Evolutionary conservation across 306 rosid species (phyloP).

Genomic region (Quercus engelmannii): DNA sequence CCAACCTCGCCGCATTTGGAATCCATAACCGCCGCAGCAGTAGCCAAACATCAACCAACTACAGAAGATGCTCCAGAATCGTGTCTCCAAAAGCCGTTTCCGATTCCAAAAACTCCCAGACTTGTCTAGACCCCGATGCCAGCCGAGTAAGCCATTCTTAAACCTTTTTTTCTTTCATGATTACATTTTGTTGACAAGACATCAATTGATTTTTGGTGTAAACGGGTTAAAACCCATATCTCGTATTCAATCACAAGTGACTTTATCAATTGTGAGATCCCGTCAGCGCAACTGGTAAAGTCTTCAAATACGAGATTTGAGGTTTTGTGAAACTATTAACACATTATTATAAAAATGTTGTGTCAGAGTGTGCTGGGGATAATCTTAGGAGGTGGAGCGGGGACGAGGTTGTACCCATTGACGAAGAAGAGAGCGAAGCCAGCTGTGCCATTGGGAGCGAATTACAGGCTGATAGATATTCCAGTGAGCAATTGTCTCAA

Average conservation of each 20-base stretch:
- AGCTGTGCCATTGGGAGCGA: conserved; percentile 97
- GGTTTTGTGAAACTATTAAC: neutral
- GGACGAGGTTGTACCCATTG: conserved; percentile 88
- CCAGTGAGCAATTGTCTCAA: conserved; percentile 97
- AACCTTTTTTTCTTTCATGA: too few relatives aligned
- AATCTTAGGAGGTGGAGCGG: conserved; percentile 97
- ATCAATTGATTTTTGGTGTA: too few relatives aligned
- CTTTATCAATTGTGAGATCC: accelerated
- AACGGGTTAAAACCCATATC: too few relatives aligned
- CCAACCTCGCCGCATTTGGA: neutral
- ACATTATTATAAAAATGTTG: too few relatives aligned
- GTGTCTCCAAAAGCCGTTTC: conserved; percentile 88
- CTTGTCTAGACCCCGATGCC: conserved; percentile 98
- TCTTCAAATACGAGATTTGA: too few relatives aligned
- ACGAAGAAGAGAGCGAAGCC: conserved; percentile 99
- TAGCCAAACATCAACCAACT: neutral
- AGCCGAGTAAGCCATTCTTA: conserved; percentile 57
- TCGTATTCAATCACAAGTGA: too few relatives aligned
- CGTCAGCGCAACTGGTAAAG: too few relatives aligned
- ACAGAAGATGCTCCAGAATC: conserved; percentile 29
- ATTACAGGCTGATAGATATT: conserved; percentile 92
- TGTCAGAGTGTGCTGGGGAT: conserved; percentile 89
- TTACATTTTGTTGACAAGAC: too few relatives aligned
- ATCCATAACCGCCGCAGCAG: neutral
- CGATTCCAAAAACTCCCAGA: conserved; percentile 87